Evolutionary conservation across 176 grass and related monocot genomes (phyloP).

Genomic region (Carex littledalei): DNA sequence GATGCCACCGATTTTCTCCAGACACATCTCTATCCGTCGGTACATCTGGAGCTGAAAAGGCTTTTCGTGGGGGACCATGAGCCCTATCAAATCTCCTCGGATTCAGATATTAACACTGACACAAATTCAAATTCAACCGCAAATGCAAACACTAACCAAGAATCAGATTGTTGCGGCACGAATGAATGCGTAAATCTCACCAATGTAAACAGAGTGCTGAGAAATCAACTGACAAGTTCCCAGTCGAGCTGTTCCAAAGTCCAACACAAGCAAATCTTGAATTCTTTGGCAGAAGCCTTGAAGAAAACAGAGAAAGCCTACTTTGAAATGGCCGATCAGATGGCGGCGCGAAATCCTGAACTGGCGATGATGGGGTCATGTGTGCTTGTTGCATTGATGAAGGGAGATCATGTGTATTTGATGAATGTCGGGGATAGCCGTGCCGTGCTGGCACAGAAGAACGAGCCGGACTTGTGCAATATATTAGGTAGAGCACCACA

Average conservation of each 20-base stretch:
- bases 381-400: slow-evolving; percentile 74
- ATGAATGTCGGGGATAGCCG: slow-evolving; percentile 96
- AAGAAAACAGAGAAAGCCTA: slow-evolving; percentile 66
- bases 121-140: background rate
- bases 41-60: slow-evolving; percentile 65
- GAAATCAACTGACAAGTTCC: slow-evolving; percentile 18
- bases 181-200: slow-evolving; percentile 41
- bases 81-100: slow-evolving; percentile 21
- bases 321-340: slow-evolving; percentile 73
- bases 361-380: slow-evolving; percentile 94
- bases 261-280: slow-evolving; percentile 67
- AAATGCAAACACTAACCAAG: slow-evolving; percentile 1
- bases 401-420: slow-evolving; percentile 90
- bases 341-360: slow-evolving; percentile 66
- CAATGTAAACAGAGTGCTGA: slow-evolving; percentile 25
- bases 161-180: slow-evolving; percentile 32
- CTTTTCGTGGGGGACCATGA: slow-evolving; percentile 49
- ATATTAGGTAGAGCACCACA: slow-evolving; percentile 37
- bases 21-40: slow-evolving; percentile 77
- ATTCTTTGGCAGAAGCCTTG: slow-evolving; percentile 62
- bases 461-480: slow-evolving; percentile 42
- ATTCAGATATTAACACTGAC: slow-evolving; percentile 9
- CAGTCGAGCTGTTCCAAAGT: slow-evolving; percentile 16
- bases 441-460: slow-evolving; percentile 52
- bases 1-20: slow-evolving; percentile 95